These are phyloP conservation scores for Epichloe typhina DNA, from an alignment of 2,329 filamentous ascomycete species.

Conservation along the genomic window DNA sequence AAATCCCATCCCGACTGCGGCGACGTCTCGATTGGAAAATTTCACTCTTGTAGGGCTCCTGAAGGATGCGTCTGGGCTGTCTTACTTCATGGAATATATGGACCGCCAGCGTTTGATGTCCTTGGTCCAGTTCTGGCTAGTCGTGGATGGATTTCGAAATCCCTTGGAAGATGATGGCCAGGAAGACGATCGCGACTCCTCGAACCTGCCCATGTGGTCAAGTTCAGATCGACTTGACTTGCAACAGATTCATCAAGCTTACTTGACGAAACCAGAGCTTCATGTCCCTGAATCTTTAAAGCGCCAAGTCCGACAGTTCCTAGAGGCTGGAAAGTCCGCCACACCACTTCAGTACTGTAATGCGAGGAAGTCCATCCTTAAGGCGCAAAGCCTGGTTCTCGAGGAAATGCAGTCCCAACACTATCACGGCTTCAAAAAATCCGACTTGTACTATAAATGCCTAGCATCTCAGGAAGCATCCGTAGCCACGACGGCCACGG, in stretches of 20 bases:
- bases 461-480: conserved; percentile 68
- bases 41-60: conserved; percentile 74
- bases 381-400: conserved; percentile 68
- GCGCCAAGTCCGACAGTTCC: conserved; percentile 59
- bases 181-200: conserved; percentile 49
- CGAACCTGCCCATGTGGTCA: conserved; percentile 56
- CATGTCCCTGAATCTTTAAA: conserved; percentile 60
- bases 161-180: conserved; percentile 69
- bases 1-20: conserved; percentile 13
- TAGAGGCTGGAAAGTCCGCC: conserved; percentile 64
- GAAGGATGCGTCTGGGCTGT: conserved; percentile 77
- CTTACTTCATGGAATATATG: conserved; percentile 99
- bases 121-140: conserved; percentile 94
- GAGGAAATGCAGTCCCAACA: conserved; percentile 73
- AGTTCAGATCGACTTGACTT: conserved; percentile 78
- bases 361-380: conserved; percentile 69
- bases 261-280: conserved; percentile 70
- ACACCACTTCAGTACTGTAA: conserved; percentile 70
- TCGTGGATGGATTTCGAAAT: conserved; percentile 91
- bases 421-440: conserved; percentile 78
- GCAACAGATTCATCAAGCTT: conserved; percentile 81
- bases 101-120: conserved; percentile 78
- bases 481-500: conserved; percentile 1
- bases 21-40: conserved; percentile 55
- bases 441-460: conserved; percentile 93